A percentile compares a stretch with the other conserved stretches of the same genome.
Evolutionary conservation across 768 basidiomycete species (phyloP).

Genomic region (Ramaria rubella): DNA sequence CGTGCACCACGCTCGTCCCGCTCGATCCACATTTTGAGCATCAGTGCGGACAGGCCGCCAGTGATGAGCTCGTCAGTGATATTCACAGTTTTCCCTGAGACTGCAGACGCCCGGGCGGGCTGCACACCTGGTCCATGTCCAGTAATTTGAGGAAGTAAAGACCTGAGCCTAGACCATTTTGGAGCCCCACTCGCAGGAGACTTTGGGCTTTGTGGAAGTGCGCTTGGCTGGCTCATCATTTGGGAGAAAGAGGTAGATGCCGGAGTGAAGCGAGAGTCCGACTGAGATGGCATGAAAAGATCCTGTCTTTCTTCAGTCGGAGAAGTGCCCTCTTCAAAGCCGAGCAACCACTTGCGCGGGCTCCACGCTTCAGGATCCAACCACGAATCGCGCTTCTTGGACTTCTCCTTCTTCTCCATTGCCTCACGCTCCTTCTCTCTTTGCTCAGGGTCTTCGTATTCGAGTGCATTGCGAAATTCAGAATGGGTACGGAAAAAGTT

Average conservation of each 20-base stretch:
- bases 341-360: slow-evolving; percentile 45
- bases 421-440: slow-evolving; percentile 34
- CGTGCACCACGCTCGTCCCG: slow-evolving; percentile 78
- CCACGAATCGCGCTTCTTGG: slow-evolving; percentile 40
- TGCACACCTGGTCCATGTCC: neutral
- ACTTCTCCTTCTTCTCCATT: slow-evolving; percentile 46
- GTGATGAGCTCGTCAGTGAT: slow-evolving; percentile 78
- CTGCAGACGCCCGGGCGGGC: neutral
- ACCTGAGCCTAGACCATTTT: slow-evolving; percentile 61
- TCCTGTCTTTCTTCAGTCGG: slow-evolving; percentile 39
- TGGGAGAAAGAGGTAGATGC: neutral
- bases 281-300: neutral
- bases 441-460: slow-evolving; percentile 32
- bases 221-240: neutral
- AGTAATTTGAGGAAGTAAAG: slow-evolving; percentile 54
- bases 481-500: slow-evolving; percentile 33
- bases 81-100: slow-evolving; percentile 40
- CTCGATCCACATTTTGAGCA: slow-evolving; percentile 80
- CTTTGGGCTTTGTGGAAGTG: neutral
- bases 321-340: slow-evolving; percentile 29
- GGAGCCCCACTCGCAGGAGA: slow-evolving; percentile 19
- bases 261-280: neutral
- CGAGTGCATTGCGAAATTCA: slow-evolving; percentile 59
- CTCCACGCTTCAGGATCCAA: slow-evolving; percentile 33
- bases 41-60: slow-evolving; percentile 70